A percentile compares a stretch with the other conserved stretches of the same genome.
These are phyloP conservation scores for Cercospora zeina DNA, from an alignment of 2,329 filamentous ascomycete genomes.

Conservation along the genomic window DNA sequence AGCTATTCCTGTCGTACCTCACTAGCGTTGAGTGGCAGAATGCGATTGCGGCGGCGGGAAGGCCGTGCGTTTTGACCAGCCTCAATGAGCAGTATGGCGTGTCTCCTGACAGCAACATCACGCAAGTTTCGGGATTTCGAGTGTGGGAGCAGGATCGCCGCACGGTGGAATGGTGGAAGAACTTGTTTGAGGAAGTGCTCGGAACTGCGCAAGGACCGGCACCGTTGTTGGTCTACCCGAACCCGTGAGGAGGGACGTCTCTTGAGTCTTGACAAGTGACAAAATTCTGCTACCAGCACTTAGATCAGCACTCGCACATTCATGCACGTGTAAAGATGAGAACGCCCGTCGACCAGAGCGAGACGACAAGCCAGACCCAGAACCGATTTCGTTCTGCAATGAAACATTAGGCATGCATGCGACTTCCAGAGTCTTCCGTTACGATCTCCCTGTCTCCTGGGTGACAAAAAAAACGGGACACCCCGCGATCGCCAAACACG, in stretches of 20 bases:
- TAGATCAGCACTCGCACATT: too few species aligned
- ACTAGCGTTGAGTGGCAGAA: constrained; percentile 19
- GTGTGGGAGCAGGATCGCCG: constrained; percentile 23
- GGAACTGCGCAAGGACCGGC: constrained; percentile 26
- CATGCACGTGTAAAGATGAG: too few species aligned
- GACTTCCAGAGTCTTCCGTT: too few species aligned
- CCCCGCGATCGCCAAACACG: too few species aligned
- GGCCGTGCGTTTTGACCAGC: constrained; percentile 5
- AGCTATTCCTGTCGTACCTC: constrained; percentile 49
- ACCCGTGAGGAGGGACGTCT: constrained; percentile 3
- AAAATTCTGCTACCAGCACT: neutral
- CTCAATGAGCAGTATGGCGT: constrained; percentile 21
- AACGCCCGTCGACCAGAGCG: too few species aligned
- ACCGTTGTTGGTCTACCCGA: constrained; percentile 25
- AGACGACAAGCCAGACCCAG: too few species aligned
- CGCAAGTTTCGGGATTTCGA: constrained; percentile 22
- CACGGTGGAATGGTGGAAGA: constrained; percentile 30
- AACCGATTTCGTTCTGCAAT: too few species aligned
- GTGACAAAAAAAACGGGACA: too few species aligned
- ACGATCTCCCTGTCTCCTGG: too few species aligned
- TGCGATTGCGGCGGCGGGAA: constrained; percentile 7
- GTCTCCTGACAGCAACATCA: constrained; percentile 18
- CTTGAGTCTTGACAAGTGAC: neutral
- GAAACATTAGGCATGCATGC: too few species aligned
- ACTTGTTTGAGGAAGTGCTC: constrained; percentile 29